Evolutionary conservation across 257 asterid genomes (phyloP).

Genomic region (Fraxinus americana): DNA sequence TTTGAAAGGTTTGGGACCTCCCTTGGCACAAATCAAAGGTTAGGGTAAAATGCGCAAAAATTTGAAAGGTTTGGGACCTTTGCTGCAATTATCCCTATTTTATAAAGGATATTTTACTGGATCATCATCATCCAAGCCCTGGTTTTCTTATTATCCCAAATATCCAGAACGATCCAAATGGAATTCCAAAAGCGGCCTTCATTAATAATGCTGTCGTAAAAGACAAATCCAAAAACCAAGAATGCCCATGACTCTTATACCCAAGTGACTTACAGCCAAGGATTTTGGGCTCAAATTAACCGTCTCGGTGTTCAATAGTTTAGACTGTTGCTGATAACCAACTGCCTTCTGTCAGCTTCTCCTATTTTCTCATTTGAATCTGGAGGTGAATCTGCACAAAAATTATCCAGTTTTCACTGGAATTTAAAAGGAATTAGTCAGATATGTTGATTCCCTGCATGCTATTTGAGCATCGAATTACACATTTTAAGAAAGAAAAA

Average conservation of each 20-base stretch:
- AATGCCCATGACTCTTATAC: neutral
- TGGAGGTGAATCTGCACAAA: neutral
- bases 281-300: neutral
- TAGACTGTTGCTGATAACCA: neutral
- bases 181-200: neutral
- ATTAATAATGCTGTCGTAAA: neutral
- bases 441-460: neutral
- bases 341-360: neutral
- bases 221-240: neutral
- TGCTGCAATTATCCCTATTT: too few species aligned
- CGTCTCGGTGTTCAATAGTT: neutral
- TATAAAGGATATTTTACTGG: neutral
- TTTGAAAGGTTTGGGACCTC: too few species aligned
- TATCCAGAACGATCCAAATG: neutral
- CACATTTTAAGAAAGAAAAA: neutral
- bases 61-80: too few species aligned
- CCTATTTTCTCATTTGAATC: neutral
- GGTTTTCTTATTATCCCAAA: neutral
- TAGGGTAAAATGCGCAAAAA: too few species aligned
- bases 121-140: neutral
- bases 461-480: neutral
- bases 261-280: neutral
- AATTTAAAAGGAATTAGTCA: neutral
- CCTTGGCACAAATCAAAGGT: too few species aligned
- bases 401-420: neutral